These are phyloP conservation scores for Effrenium voratum DNA, from an alignment of 73 alveolate species.

Conservation along the genomic window DNA sequence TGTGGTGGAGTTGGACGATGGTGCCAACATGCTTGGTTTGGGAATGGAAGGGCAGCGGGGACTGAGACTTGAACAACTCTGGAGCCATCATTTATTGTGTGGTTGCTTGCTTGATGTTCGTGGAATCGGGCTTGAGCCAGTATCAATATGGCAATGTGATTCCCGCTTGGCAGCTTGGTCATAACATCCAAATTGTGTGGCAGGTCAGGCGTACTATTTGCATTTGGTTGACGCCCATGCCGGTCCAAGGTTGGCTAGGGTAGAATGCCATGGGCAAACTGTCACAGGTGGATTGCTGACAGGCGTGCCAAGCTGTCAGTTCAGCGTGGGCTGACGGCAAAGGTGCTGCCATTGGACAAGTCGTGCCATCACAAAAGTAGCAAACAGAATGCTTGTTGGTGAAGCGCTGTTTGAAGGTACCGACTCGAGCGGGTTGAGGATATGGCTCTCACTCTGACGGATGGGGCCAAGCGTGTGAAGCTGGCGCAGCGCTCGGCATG, in stretches of 20 bases:
- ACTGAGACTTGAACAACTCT: no score
- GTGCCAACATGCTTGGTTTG: no score
- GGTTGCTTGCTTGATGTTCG: no score
- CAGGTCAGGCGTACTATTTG: constrained; percentile 12
- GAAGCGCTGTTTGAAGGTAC: background rate
- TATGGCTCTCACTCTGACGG: background rate
- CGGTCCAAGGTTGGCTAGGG: background rate
- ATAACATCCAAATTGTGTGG: background rate
- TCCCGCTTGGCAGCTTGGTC: no score
- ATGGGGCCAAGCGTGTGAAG: background rate
- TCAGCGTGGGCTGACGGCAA: constrained; percentile 9
- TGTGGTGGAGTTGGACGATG: constrained; percentile 11
- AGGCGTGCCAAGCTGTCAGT: background rate
- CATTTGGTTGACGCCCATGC: background rate
- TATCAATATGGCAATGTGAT: no score
- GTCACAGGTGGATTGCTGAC: background rate
- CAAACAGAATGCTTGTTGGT: background rate
- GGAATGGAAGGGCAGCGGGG: no score
- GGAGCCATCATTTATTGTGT: no score
- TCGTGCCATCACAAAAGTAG: background rate
- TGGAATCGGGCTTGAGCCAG: no score
- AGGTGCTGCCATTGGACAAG: constrained; percentile 20
- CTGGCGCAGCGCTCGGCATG: background rate
- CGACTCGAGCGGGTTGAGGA: constrained; percentile 6
- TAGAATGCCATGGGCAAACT: background rate